Conservation (phyloP, 2,329 filamentous ascomycete species). For the Drechmeria coniospora region DNA sequence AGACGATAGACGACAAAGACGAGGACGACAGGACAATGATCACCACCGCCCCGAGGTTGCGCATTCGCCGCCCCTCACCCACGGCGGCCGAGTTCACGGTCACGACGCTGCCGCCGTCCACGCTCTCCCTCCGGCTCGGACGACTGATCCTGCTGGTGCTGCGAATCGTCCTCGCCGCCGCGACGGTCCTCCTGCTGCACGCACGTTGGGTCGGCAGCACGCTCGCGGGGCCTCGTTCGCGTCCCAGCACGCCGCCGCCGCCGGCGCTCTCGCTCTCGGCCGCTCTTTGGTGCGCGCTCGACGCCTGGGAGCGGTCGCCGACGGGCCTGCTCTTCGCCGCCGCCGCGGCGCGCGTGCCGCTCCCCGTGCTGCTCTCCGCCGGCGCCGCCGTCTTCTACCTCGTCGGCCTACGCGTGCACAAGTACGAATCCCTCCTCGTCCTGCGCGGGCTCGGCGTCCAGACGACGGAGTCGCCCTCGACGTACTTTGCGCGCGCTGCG, state of each 20-base stretch:
- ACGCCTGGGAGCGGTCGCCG: conserved; percentile 14
- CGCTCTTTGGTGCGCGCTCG: conserved; percentile 12
- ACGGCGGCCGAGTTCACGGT: conserved; percentile 90
- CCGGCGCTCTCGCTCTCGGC: conserved; percentile 8
- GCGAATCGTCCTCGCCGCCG: conserved; percentile 26
- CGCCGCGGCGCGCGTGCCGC: conserved; percentile 19
- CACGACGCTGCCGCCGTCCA: conserved; percentile 53
- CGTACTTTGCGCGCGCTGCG: conserved; percentile 39
- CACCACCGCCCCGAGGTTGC: conserved; percentile 42
- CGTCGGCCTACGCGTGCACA: conserved; percentile 30
- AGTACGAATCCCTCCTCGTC: conserved; percentile 74
- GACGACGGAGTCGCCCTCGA: conserved; percentile 49
- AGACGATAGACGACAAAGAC: background rate
- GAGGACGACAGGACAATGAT: conserved; percentile 28
- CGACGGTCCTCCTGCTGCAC: conserved; percentile 32
- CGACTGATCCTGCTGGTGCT: conserved; percentile 26
- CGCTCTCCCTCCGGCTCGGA: conserved; percentile 30
- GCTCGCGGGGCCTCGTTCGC: conserved; percentile 9
- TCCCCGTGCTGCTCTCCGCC: conserved; percentile 23
- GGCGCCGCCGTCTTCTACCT: conserved; percentile 24
- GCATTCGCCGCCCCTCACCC: conserved; percentile 55
- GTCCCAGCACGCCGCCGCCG: conserved; percentile 5
- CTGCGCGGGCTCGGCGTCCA: conserved; percentile 83
- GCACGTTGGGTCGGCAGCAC: conserved; percentile 26
- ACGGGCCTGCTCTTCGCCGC: conserved; percentile 15